Evolutionary conservation across 129 eudicot genomes (phyloP).

Genomic region (Centaurea solstitialis): DNA sequence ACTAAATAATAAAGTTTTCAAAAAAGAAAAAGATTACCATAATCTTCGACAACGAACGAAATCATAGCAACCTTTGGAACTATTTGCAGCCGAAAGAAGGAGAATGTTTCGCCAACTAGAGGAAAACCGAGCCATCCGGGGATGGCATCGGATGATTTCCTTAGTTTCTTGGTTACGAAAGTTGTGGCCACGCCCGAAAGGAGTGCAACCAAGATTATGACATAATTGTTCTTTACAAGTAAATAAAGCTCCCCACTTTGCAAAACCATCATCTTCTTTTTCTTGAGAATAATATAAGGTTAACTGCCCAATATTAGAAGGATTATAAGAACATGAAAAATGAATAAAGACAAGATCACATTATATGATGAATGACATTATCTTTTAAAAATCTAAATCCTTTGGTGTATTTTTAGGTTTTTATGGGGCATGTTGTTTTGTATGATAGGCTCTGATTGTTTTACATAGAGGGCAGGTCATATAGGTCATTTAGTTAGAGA

Average conservation of each 20-base stretch:
- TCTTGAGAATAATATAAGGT: not conserved
- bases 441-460: too few species aligned
- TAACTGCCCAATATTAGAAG: not conserved
- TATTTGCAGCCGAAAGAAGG: conserved; percentile 55
- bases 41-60: conserved; percentile 46
- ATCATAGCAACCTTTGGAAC: conserved; percentile 58
- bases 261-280: conserved; percentile 16
- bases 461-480: too few species aligned
- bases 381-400: too few species aligned
- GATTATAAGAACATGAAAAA: not conserved
- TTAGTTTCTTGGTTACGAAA: conserved; percentile 15
- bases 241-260: conserved; percentile 25
- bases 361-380: too few species aligned
- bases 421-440: too few species aligned
- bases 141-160: conserved; percentile 16
- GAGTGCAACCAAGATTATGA: conserved; percentile 31
- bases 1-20: too few species aligned
- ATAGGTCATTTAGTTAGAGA: too few species aligned
- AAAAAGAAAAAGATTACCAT: conserved; percentile 13
- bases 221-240: conserved; percentile 27
- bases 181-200: conserved; percentile 22
- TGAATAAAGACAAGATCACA: not conserved
- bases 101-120: conserved; percentile 55
- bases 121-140: conserved; percentile 63
- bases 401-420: too few species aligned